Conservation (phyloP, 2,329 filamentous ascomycete species). For the Lasiodiplodia sp. region DNA sequence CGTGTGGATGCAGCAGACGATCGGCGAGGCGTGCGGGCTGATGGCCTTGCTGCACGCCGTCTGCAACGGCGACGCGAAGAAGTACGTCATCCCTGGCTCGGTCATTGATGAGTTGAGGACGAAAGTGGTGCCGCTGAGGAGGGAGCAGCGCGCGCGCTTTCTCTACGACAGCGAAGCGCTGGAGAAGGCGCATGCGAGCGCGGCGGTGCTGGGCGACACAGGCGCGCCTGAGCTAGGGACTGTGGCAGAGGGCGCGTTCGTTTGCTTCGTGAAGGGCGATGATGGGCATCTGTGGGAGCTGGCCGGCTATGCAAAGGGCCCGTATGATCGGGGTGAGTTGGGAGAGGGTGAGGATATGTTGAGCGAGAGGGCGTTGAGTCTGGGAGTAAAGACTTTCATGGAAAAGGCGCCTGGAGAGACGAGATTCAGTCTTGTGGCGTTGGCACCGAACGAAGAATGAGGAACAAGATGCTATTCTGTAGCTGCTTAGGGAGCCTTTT, state of each 20-base stretch:
- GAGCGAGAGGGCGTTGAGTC: conserved; percentile 50
- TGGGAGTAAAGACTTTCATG: conserved; percentile 49
- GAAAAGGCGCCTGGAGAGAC: conserved; percentile 47
- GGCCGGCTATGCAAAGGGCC: conserved; percentile 51
- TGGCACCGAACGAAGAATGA: conserved; percentile 39
- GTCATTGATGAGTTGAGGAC: conserved; percentile 55
- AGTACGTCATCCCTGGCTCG: conserved; percentile 61
- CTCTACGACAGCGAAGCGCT: conserved; percentile 58
- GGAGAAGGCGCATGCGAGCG: conserved; percentile 53
- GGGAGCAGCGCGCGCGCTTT: conserved; percentile 56
- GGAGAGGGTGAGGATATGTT: conserved; percentile 53
- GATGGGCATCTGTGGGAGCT: conserved; percentile 58
- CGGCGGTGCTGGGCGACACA: conserved; percentile 52
- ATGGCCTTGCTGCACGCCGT: conserved; percentile 88
- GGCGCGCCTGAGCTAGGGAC: conserved; percentile 40
- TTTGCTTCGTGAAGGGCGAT: conserved; percentile 55
- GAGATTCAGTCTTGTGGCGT: conserved; percentile 54
- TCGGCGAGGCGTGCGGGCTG: conserved; percentile 89
- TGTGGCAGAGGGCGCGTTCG: conserved; percentile 52
- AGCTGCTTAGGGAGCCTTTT: neutral
- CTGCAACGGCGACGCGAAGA: conserved; percentile 74
- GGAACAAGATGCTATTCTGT: neutral
- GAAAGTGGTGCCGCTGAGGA: conserved; percentile 53
- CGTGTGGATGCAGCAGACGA: conserved; percentile 94
- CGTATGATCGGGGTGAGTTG: conserved; percentile 52